A percentile compares a stretch with the other conserved stretches of the same genome.
Conservation (phyloP, 192 early-diverging fungal species). For the Helicostylum pulchrum region DNA sequence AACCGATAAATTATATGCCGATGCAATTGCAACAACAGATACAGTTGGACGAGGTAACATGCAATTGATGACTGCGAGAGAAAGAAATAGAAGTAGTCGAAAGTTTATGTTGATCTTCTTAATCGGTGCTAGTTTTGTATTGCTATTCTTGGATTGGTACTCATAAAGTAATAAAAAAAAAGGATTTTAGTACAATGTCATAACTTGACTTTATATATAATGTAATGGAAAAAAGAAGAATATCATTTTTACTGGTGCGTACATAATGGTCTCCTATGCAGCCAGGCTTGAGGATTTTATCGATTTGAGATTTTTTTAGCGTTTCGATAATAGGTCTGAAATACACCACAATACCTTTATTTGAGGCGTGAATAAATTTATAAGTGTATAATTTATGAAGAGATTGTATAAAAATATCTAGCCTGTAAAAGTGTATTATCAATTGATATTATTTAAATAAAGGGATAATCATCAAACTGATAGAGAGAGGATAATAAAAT, state of each 20-base stretch:
- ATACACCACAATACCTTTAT: no score
- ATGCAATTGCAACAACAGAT: constrained; percentile 63
- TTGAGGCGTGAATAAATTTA: no score
- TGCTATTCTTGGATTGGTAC: constrained; percentile 80
- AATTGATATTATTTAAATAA: no score
- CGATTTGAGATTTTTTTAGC: no score
- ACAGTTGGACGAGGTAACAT: constrained; percentile 66
- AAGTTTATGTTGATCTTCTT: constrained; percentile 75
- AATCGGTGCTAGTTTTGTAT: constrained; percentile 65
- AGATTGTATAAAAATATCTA: no score
- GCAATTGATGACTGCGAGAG: constrained; percentile 58
- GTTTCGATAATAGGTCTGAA: no score
- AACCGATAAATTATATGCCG: constrained; percentile 69
- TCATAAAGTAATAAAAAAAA: constrained; percentile 4
- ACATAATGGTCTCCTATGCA: no score
- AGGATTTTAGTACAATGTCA: background rate
- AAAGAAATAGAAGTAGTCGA: constrained; percentile 61
- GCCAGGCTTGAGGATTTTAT: no score
- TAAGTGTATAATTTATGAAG: no score
- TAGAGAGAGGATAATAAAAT: no score
- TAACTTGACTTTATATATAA: background rate
- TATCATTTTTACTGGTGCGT: background rate
- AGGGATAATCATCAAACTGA: no score
- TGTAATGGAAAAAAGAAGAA: background rate
- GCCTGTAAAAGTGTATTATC: no score